Conservation (phyloP, 805 yeast genomes). For the Zygosaccharomyces rouxii region DNA sequence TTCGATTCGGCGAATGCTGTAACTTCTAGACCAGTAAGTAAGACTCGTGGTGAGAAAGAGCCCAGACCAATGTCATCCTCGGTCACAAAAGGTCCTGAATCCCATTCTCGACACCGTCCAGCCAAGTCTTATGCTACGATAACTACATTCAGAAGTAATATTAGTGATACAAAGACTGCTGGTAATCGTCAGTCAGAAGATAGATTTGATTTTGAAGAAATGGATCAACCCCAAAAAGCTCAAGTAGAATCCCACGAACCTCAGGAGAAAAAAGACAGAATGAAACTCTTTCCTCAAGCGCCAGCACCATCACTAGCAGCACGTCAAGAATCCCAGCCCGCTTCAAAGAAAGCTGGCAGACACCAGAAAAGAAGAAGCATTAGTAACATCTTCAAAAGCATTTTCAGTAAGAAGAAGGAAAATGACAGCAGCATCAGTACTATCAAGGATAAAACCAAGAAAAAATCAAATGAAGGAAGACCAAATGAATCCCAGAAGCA, state of each 20-base stretch:
- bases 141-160: conserved; percentile 32
- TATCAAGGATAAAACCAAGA: neutral
- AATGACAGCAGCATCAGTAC: conserved; percentile 2
- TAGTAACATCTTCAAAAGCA: conserved; percentile 14
- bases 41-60: neutral
- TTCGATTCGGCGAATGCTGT: neutral
- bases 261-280: conserved; percentile 1
- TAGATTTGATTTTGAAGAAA: neutral
- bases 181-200: neutral
- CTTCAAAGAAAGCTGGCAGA: neutral
- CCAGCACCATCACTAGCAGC: conserved; percentile 7
- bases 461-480: neutral
- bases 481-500: neutral
- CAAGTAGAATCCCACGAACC: neutral
- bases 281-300: neutral
- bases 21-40: neutral
- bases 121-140: conserved; percentile 31
- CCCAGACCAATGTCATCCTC: neutral
- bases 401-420: conserved; percentile 17
- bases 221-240: neutral
- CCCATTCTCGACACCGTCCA: conserved; percentile 14
- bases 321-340: neutral
- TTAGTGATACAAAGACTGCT: conserved; percentile 24
- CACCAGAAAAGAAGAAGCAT: conserved; percentile 20
- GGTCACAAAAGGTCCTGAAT: neutral